A percentile compares a stretch with the other conserved stretches of the same genome.
Conservation (phyloP, 108 stramenopile genomes). For the Nitzschia inconspicua region DNA sequence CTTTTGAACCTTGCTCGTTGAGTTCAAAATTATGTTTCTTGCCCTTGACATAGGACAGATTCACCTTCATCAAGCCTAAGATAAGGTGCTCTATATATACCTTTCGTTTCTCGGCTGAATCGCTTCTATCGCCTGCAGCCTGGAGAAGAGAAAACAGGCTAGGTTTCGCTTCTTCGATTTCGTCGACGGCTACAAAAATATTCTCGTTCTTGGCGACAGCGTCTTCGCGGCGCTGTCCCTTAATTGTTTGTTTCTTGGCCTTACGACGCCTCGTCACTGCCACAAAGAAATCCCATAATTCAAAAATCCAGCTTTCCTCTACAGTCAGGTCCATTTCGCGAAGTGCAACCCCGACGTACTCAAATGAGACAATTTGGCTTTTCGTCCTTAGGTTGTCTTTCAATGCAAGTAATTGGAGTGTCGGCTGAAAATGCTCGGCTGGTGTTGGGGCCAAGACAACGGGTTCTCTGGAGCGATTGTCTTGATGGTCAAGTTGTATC, state of each 20-base stretch:
- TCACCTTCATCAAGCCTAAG: conserved; percentile 69
- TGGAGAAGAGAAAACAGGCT: conserved; percentile 20
- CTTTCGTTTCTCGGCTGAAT: conserved; percentile 20
- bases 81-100: conserved; percentile 74
- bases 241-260: conserved; percentile 26
- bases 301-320: conserved; percentile 69
- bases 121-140: conserved; percentile 10
- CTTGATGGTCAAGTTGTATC: conserved; percentile 80
- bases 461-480: conserved; percentile 49
- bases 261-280: conserved; percentile 41
- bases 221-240: conserved; percentile 15
- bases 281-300: conserved; percentile 70
- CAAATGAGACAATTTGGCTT: conserved; percentile 60
- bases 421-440: conserved; percentile 53
- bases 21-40: conserved; percentile 39
- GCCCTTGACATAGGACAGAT: conserved; percentile 79
- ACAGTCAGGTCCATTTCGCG: conserved; percentile 83
- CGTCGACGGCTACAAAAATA: conserved; percentile 7
- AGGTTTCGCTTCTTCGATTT: neutral
- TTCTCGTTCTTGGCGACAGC: conserved; percentile 14
- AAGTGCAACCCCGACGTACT: conserved; percentile 63
- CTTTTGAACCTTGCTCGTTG: conserved; percentile 28
- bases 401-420: conserved; percentile 67
- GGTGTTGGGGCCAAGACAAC: conserved; percentile 78
- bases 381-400: conserved; percentile 79